Conservation (phyloP, 148 eudicot genomes). For the Vaccinium vitisidaea region DNA sequence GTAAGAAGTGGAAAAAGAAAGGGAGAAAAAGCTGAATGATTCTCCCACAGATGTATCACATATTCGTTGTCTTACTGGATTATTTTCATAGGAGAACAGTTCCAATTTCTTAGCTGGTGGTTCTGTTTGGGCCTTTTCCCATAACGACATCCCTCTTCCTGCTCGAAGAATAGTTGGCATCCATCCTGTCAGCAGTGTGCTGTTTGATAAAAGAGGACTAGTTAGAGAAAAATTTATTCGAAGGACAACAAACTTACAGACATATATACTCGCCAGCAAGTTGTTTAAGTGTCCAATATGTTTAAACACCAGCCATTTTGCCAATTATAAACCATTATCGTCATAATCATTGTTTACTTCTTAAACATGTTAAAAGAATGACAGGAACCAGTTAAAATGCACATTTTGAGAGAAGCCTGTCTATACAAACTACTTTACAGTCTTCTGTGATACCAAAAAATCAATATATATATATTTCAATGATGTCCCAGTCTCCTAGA, state of each 20-base stretch:
- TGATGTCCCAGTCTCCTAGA: background rate
- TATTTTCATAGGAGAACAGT: conserved; percentile 58
- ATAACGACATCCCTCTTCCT: conserved; percentile 62
- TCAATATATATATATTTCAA: background rate
- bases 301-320: background rate
- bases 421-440: background rate
- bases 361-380: background rate
- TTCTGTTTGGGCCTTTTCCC: conserved; percentile 42
- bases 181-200: conserved; percentile 58
- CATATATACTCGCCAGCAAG: background rate
- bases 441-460: background rate
- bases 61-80: conserved; percentile 39
- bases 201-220: conserved; percentile 25
- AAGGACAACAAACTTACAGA: background rate
- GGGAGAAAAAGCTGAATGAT: background rate
- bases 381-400: background rate
- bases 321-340: background rate
- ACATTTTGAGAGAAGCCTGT: background rate
- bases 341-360: background rate
- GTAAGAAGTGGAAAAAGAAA: background rate
- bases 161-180: conserved; percentile 61
- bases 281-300: background rate
- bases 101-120: conserved; percentile 43
- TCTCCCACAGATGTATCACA: background rate
- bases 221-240: background rate